Base-by-base conservation (phyloP, 176 grass and related monocot species). In the Oropetium thomaeum region DNA sequence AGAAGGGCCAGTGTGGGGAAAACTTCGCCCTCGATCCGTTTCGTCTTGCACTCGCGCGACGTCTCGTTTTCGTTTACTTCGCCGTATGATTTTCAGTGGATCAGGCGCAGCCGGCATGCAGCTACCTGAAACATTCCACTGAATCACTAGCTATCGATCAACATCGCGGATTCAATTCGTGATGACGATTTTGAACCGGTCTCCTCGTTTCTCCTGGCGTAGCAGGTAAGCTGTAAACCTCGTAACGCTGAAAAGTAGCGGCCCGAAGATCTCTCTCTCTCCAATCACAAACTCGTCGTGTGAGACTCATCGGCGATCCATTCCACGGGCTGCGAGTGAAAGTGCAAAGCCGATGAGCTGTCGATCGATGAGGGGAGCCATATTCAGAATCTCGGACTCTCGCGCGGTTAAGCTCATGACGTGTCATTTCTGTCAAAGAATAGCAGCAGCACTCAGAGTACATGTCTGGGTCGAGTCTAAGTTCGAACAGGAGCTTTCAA, bases 91-190 rank as follows among this genome's bases (percentile, higher is more conserved):
- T 64, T 17, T 11, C 26, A 70, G 73, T 60, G 32, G 73, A 77
- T 71, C 5, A 77, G 42, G 25, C 33, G n/a, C 32, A 71, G 32
- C 10, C 0, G 12, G 58, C 20, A 33, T 20, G 66, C 28, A 33
- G 45, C 57, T n/a, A n/a, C n/a, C n/a, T 45, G 82, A 72, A 78
- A 16, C 20, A 62, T 78, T 84, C 55, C 57, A 78, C 58, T 0
- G 58, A 34, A 13, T 17, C 59, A 7, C 12, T 28, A 35, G 31
- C 67, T 28, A 35, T 49, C 67, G 43, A 47, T 45, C 15, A 45
- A 19, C 26, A 69, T 45, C 65, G 19, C 16, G 14, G 3, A 15
- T 44, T 27, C 2, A 6, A 15, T 44, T 27, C 2, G 2, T 20
- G 27, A 55, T 63, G 27, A 70, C 33, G 44, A 14, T 63, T 63